Conservation (phyloP, 768 basidiomycete genomes). For the Mycena rosella region DNA sequence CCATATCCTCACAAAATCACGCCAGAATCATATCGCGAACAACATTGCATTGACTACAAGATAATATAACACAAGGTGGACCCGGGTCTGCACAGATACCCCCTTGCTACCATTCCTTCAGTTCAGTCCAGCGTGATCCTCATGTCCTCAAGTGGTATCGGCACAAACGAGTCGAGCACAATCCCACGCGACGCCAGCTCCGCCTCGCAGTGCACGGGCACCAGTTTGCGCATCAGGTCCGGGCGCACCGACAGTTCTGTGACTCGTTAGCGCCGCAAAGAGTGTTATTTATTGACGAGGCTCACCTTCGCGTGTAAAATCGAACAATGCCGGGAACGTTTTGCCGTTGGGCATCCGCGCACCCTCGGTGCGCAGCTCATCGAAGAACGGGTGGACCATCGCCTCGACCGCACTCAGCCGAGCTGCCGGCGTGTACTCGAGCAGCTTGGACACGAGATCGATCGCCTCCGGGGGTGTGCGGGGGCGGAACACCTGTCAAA, state of each 20-base stretch:
- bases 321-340: conserved; percentile 93
- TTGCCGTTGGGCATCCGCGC: conserved; percentile 97
- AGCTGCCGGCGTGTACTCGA: conserved; percentile 98
- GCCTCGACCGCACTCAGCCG: conserved; percentile 91
- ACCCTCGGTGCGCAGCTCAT: conserved; percentile 91
- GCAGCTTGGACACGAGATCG: conserved; percentile 91
- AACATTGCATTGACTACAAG: conserved; percentile 33
- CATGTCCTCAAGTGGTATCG: conserved; percentile 97
- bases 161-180: conserved; percentile 91
- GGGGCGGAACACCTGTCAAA: conserved; percentile 93
- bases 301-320: conserved; percentile 97
- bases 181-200: conserved; percentile 90
- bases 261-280: conserved; percentile 7
- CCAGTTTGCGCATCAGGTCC: conserved; percentile 91
- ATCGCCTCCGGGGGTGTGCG: conserved; percentile 97
- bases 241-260: conserved; percentile 96
- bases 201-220: conserved; percentile 90
- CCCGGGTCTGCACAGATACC: conserved; percentile 41
- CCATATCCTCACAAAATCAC: too few relatives aligned
- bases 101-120: conserved; percentile 33
- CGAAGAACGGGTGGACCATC: conserved; percentile 97
- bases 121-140: conserved; percentile 92
- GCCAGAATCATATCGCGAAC: conserved; percentile 6
- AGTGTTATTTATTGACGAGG: not conserved
- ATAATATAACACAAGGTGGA: conserved; percentile 34